Evolutionary conservation across 2,329 filamentous ascomycete species (phyloP).

Genomic region (Zasmidium cellare): DNA sequence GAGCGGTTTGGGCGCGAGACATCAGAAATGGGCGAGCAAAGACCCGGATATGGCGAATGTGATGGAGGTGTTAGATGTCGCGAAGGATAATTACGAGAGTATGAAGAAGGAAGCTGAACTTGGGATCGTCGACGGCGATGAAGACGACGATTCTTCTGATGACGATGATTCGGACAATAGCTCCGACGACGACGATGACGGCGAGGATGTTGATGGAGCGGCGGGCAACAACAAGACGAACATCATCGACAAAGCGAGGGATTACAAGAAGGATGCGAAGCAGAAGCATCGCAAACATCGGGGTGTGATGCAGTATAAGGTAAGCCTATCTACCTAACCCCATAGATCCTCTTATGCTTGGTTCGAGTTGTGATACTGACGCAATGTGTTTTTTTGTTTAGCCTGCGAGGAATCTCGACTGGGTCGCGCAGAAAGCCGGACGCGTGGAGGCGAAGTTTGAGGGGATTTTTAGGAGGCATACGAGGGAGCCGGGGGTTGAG

Average conservation of each 20-base stretch:
- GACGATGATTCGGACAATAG: slow-evolving; percentile 20
- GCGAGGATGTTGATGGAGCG: neutral
- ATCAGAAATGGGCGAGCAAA: slow-evolving; percentile 56
- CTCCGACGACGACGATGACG: slow-evolving; percentile 1
- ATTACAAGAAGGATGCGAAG: slow-evolving; percentile 61
- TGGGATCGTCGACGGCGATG: slow-evolving; percentile 16
- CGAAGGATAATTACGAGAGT: slow-evolving; percentile 56
- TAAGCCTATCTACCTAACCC: too few relatives aligned
- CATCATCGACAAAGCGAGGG: slow-evolving; percentile 53
- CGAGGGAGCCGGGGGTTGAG: slow-evolving; percentile 62
- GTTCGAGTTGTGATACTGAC: too few relatives aligned
- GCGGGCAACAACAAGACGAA: slow-evolving; percentile 37
- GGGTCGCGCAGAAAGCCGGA: slow-evolving; percentile 60
- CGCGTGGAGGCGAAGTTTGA: slow-evolving; percentile 48
- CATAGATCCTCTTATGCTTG: too few relatives aligned
- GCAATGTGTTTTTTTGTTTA: slow-evolving; percentile 22
- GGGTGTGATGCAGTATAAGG: slow-evolving; percentile 73
- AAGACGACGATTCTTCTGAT: slow-evolving; percentile 16
- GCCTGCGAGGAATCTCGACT: slow-evolving; percentile 56
- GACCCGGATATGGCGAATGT: slow-evolving; percentile 59
- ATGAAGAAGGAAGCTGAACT: slow-evolving; percentile 31
- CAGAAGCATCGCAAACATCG: slow-evolving; percentile 65
- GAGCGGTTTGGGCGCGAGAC: slow-evolving; percentile 61
- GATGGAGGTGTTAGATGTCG: slow-evolving; percentile 64
- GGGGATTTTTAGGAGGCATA: slow-evolving; percentile 57